Conservation (phyloP, 2,329 filamentous ascomycete genomes). For the Mycocentrospora acerina region DNA sequence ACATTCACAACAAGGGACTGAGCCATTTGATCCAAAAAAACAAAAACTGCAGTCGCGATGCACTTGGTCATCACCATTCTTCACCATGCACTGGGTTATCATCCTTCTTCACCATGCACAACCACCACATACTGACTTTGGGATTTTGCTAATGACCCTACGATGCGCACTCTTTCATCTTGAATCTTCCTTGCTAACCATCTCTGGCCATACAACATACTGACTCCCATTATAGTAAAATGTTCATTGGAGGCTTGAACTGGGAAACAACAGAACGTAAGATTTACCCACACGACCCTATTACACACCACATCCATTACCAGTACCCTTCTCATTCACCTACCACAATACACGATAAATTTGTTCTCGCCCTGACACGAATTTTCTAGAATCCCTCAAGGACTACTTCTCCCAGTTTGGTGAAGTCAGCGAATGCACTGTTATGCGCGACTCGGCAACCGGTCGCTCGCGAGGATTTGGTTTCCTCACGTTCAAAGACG, state of each 20-base stretch:
- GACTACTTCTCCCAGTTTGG: constrained; percentile 98
- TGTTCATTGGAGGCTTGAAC: constrained; percentile 98
- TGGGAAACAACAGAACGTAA: constrained; percentile 99
- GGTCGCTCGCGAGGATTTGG: constrained; percentile 94
- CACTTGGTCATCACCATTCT: too few species aligned
- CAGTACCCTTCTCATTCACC: background rate
- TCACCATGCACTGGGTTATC: too few species aligned
- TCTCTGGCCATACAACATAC: constrained; percentile 6
- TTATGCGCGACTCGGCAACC: constrained; percentile 96
- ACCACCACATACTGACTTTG: too few species aligned
- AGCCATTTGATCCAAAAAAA: too few species aligned
- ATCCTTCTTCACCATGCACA: too few species aligned
- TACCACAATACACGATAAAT: too few species aligned
- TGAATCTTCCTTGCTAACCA: background rate
- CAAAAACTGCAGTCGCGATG: too few species aligned
- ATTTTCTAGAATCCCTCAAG: constrained; percentile 77
- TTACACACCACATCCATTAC: background rate
- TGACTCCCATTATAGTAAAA: constrained; percentile 67
- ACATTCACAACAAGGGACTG: too few species aligned
- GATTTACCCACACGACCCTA: constrained; percentile 38
- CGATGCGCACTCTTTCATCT: constrained; percentile 17
- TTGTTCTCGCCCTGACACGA: constrained; percentile 2
- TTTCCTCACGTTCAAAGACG: constrained; percentile 96
- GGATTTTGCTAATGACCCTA: constrained; percentile 3
- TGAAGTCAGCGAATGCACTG: constrained; percentile 95